These are phyloP conservation scores for Postia placenta DNA, from an alignment of 768 basidiomycete genomes.

Conservation along the genomic window DNA sequence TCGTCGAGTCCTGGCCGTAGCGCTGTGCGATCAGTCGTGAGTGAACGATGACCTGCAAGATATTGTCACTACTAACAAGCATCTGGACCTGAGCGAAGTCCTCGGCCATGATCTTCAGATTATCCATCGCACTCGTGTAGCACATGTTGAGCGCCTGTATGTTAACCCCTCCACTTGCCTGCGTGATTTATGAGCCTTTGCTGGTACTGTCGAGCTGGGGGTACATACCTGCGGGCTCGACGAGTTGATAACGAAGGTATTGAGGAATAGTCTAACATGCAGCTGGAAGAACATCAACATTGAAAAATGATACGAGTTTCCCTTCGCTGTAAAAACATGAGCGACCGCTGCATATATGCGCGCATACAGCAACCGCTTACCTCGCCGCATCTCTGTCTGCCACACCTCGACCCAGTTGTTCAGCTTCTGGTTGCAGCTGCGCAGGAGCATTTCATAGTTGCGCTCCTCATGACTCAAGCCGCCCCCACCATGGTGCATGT, in stretches of 20 bases:
- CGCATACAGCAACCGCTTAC: slow-evolving; percentile 25
- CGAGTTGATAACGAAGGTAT: slow-evolving; percentile 75
- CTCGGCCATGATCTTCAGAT: slow-evolving; percentile 62
- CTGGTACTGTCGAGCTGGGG: slow-evolving; percentile 15
- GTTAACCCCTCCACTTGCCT: slow-evolving; percentile 25
- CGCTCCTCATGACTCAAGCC: slow-evolving; percentile 47
- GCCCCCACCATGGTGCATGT: slow-evolving; percentile 40
- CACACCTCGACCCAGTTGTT: slow-evolving; percentile 69
- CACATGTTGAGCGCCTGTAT: slow-evolving; percentile 65
- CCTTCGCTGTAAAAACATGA: slow-evolving; percentile 43
- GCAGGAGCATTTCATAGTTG: slow-evolving; percentile 67
- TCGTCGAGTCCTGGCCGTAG: slow-evolving; percentile 80
- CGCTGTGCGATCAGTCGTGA: slow-evolving; percentile 38
- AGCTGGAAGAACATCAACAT: slow-evolving; percentile 73
- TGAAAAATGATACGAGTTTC: slow-evolving; percentile 70
- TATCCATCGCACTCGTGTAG: slow-evolving; percentile 67
- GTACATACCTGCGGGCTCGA: slow-evolving; percentile 44
- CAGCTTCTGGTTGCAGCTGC: slow-evolving; percentile 66
- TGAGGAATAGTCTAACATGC: slow-evolving; percentile 75
- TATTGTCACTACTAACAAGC: slow-evolving; percentile 36
- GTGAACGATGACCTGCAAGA: neutral
- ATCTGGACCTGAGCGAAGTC: slow-evolving; percentile 72
- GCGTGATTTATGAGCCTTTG: neutral
- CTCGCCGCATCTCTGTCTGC: slow-evolving; percentile 67
- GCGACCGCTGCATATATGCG: neutral